A percentile compares a stretch with the other conserved stretches of the same genome.
phyloP scores from a whole-genome alignment of 1,139 yeast species.

The Nakaseomyces bracarensis region DNA sequence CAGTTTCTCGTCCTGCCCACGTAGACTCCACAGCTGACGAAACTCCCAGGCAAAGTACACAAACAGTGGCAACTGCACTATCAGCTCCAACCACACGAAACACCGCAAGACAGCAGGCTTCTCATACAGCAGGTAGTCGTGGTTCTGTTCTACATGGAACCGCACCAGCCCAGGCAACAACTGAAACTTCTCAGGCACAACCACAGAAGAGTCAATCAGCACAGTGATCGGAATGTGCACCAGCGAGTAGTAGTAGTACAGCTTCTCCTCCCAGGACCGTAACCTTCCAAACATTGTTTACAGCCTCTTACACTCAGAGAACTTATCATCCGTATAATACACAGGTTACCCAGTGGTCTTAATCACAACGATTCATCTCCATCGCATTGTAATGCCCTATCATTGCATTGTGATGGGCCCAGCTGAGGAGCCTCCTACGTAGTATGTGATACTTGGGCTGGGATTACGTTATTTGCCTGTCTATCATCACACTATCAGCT shows the following conservation, averaged over 20 bases:
- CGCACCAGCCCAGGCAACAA: slow-evolving; percentile 44
- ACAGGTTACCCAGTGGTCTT: too few species aligned
- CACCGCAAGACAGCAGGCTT: slow-evolving; percentile 62
- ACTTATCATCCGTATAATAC: too few species aligned
- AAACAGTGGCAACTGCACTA: slow-evolving; percentile 74
- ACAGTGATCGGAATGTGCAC: slow-evolving; percentile 71
- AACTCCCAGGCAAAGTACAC: slow-evolving; percentile 29
- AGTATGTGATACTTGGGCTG: too few species aligned
- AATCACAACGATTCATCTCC: too few species aligned
- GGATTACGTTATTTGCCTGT: too few species aligned
- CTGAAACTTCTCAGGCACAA: slow-evolving; percentile 48
- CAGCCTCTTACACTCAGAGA: too few species aligned
- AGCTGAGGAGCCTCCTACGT: too few species aligned
- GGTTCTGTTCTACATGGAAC: slow-evolving; percentile 54
- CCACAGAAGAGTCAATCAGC: slow-evolving; percentile 63
- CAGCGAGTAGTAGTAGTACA: slow-evolving; percentile 45
- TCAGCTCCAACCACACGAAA: slow-evolving; percentile 63
- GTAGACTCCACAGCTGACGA: slow-evolving; percentile 1
- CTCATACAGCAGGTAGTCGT: slow-evolving; percentile 56
- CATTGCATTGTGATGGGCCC: too few species aligned
- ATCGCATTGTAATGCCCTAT: too few species aligned
- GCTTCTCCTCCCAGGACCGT: slow-evolving; percentile 20
- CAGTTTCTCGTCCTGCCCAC: slow-evolving; percentile 11
- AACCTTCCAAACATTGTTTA: not conserved
- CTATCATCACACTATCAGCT: too few species aligned